Base-by-base conservation (phyloP, 257 asterid genomes). In the Ilex asprella region DNA sequence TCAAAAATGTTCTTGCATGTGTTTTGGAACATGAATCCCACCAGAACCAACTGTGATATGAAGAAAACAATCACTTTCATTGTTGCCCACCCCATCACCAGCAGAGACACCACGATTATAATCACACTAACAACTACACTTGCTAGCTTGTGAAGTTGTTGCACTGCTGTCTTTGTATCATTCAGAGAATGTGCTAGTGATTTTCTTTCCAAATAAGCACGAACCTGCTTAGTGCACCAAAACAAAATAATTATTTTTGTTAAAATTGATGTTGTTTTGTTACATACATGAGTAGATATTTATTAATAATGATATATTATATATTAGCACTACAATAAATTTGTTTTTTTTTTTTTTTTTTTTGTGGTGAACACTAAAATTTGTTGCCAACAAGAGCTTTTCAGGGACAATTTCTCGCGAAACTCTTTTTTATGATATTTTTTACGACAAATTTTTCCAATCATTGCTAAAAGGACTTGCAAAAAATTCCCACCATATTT, bases 1-100 rank as follows among this genome's bases (percentile, higher is more conserved):
- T 85, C 93, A 16, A 85, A 85, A 0, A 85, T 67, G 12, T 82
- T 85, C 73, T 85, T 85, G 82, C 86, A 82, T 78, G 73, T 82
- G 82, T 85, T 82, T 65, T 78, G 85, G 80, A 85, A 85, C 12
- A 83, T 82, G 67, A 85, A 85, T 2, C 85, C 89, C 10, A 82
- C 58, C 3, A 85, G 85, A 0, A 85, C 79, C 4, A 82, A 77
- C 30, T 85, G 93, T 3, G 93, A 73, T 2, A 78, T 50, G 63
- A 85, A 69, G 78, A 85, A 76, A 1, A 81, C 85, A 27, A 85
- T 64, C 0, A 82, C 81, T 62, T 82, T 76, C 0, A 87, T 82
- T 1, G 89, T 73, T 7, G 89, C 82, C 47, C 82, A 39, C 3
- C 78, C 89, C 93, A 85, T 80, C 47, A 80, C 79, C 56, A 82